A percentile compares a stretch with the other conserved stretches of the same genome.
phyloP scores from a whole-genome alignment of 441 rosid species.

The Brassica hybrid region DNA sequence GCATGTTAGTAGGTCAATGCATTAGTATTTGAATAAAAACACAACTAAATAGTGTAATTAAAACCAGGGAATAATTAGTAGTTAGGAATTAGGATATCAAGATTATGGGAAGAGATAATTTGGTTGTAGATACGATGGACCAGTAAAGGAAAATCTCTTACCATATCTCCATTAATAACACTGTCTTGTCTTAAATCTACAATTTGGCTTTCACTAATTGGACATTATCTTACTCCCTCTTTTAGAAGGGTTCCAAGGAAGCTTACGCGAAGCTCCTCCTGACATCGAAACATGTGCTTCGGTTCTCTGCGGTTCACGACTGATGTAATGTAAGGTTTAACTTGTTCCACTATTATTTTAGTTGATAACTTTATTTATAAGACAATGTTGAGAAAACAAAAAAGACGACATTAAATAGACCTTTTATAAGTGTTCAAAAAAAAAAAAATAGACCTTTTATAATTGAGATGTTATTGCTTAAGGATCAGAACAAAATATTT shows the following conservation, averaged over 20 bases:
- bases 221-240: constrained; percentile 7
- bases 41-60: constrained; percentile 1
- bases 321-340: constrained; percentile 23
- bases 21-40: background rate
- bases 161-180: constrained; percentile 29
- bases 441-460: no score
- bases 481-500: no score
- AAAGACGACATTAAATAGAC: background rate
- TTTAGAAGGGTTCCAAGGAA: constrained; percentile 19
- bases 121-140: constrained; percentile 39
- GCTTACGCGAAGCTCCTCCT: constrained; percentile 31
- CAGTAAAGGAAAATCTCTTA: constrained; percentile 15
- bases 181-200: constrained; percentile 18
- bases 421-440: no score
- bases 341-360: background rate
- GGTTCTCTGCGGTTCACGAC: constrained; percentile 29
- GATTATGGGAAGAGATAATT: constrained; percentile 21
- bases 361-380: background rate
- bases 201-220: constrained; percentile 24
- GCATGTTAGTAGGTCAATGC: constrained; percentile 23
- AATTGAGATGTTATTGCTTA: background rate
- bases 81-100: background rate
- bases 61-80: constrained; percentile 26
- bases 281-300: constrained; percentile 29
- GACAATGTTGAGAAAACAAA: background rate